Conservation (phyloP, 1,284 basidiomycete genomes). For the Ceratobasidium sp. region DNA sequence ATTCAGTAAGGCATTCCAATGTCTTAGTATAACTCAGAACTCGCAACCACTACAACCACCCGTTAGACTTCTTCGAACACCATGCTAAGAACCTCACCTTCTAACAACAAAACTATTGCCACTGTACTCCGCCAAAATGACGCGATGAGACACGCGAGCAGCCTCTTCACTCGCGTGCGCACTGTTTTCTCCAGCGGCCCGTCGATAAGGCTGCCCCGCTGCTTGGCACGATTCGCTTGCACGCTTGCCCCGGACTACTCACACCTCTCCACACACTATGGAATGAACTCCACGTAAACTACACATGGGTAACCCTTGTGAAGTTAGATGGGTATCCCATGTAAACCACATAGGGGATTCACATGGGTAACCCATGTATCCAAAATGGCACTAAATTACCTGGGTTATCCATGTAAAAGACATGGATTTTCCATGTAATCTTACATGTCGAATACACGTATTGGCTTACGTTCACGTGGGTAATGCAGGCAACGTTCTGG, state of each 20-base stretch:
- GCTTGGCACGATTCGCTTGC: neutral
- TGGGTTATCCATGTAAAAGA: no score
- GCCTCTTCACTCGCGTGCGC: slow-evolving; percentile 1
- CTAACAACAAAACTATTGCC: neutral
- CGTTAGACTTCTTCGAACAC: neutral
- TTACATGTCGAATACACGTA: no score
- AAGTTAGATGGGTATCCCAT: no score
- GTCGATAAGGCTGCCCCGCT: neutral
- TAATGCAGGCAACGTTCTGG: no score
- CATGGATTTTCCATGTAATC: no score
- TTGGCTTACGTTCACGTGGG: no score
- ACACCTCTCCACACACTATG: neutral
- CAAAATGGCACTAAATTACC: no score
- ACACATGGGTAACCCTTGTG: no score
- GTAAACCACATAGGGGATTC: no score
- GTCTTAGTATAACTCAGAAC: neutral
- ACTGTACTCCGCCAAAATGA: neutral
- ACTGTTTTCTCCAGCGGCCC: neutral
- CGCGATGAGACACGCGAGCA: neutral
- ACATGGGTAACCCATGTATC: no score
- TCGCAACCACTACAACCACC: neutral
- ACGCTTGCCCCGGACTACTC: slow-evolving; percentile 10
- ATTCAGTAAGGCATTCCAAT: neutral
- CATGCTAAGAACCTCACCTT: neutral
- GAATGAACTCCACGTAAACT: no score